Conservation (phyloP, 345 rosid genomes). For the Tarenaya hassleriana region DNA sequence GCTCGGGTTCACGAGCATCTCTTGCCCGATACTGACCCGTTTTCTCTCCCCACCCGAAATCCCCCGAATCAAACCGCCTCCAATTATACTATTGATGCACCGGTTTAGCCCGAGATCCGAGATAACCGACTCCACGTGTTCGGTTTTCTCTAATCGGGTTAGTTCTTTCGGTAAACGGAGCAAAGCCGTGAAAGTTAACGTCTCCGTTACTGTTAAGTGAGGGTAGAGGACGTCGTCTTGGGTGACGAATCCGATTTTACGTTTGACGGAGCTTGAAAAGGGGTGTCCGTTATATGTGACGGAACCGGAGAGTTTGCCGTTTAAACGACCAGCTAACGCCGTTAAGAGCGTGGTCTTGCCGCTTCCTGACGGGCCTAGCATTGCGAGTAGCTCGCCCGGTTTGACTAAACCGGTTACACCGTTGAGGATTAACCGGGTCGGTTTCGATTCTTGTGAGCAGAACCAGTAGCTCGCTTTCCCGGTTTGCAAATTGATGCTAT, state of each 20-base stretch:
- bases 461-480: constrained; percentile 30
- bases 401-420: constrained; percentile 74
- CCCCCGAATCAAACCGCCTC: constrained; percentile 72
- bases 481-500: constrained; percentile 35
- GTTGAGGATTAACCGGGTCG: constrained; percentile 50
- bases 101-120: constrained; percentile 64
- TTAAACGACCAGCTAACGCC: constrained; percentile 66
- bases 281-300: constrained; percentile 55
- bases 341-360: constrained; percentile 90
- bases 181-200: constrained; percentile 66
- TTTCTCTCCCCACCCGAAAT: constrained; percentile 90
- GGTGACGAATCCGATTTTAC: constrained; percentile 69
- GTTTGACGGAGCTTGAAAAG: constrained; percentile 69
- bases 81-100: constrained; percentile 58
- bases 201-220: constrained; percentile 78
- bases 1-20: constrained; percentile 88
- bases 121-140: constrained; percentile 60
- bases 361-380: constrained; percentile 95
- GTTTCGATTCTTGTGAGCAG: constrained; percentile 40
- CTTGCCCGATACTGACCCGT: constrained; percentile 83
- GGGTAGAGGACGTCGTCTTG: constrained; percentile 87
- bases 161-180: constrained; percentile 65
- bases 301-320: constrained; percentile 63
- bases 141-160: constrained; percentile 46
- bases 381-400: constrained; percentile 85